Conservation (phyloP, 257 asterid genomes). For the Przewalskia tangutica region DNA sequence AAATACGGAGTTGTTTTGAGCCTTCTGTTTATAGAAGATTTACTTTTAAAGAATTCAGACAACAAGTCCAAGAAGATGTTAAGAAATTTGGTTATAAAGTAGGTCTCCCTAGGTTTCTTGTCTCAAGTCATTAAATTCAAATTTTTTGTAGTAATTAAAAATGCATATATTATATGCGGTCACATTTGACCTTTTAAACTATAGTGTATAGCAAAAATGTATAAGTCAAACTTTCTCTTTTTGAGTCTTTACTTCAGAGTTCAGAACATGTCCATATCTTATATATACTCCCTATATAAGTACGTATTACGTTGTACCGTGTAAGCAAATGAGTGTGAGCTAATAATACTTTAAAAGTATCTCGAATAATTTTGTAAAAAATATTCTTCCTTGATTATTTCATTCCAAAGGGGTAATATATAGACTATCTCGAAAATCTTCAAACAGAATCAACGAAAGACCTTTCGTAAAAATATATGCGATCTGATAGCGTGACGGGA, state of each 20-base stretch:
- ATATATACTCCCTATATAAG: not conserved
- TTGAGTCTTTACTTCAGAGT: not conserved
- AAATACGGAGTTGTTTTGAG: conserved; percentile 35
- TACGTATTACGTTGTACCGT: not conserved
- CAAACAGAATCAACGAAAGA: too few relatives aligned
- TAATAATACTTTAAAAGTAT: not conserved
- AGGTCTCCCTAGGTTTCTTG: conserved; percentile 62
- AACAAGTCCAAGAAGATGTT: conserved; percentile 75
- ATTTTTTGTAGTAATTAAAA: too few relatives aligned
- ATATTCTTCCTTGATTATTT: too few relatives aligned
- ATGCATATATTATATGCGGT: not conserved
- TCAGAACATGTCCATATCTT: not conserved
- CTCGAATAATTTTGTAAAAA: not conserved
- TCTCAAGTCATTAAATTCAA: conserved; percentile 6
- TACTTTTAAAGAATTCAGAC: conserved; percentile 69
- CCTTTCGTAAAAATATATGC: too few relatives aligned
- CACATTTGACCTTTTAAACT: not conserved
- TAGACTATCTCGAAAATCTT: too few relatives aligned
- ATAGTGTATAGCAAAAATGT: not conserved
- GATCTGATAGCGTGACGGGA: too few relatives aligned
- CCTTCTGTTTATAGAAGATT: conserved; percentile 58
- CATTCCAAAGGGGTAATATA: too few relatives aligned
- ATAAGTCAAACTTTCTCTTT: not conserved
- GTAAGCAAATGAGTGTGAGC: not conserved
- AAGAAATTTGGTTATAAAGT: conserved; percentile 62